phyloP scores from a whole-genome alignment of 345 rosid genomes.

The Rhodamnia argentea region DNA sequence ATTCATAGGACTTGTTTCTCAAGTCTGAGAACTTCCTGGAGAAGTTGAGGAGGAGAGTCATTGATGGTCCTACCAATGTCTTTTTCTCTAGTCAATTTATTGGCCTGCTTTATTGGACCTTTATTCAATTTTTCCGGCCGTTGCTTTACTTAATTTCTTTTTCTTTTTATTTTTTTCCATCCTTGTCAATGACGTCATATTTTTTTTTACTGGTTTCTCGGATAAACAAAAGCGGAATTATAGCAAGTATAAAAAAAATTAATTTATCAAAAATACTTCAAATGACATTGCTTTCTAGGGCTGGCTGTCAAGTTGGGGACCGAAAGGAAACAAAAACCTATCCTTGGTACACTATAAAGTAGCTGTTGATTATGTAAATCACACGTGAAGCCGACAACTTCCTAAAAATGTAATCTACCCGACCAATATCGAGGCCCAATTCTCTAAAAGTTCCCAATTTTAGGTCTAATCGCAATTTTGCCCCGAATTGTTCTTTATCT shows the following conservation, averaged over 20 bases:
- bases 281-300: background rate
- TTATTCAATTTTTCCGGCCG: background rate
- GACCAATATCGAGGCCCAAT: background rate
- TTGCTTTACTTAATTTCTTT: background rate
- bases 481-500: background rate
- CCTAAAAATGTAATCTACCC: background rate
- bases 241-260: background rate
- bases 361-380: background rate
- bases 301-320: background rate
- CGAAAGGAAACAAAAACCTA: background rate
- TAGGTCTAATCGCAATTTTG: background rate
- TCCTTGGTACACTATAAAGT: background rate
- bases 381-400: background rate
- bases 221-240: background rate
- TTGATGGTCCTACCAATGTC: background rate
- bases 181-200: background rate
- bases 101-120: background rate
- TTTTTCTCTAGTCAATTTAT: background rate
- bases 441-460: background rate
- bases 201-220: background rate
- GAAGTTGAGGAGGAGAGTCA: background rate
- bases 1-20: background rate
- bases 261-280: background rate
- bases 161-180: background rate
- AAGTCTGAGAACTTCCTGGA: background rate